A percentile compares a stretch with the other conserved stretches of the same genome.
Evolutionary conservation across 164 flowering plant species (phyloP).

Genomic region (Kingdonia uniflora): DNA sequence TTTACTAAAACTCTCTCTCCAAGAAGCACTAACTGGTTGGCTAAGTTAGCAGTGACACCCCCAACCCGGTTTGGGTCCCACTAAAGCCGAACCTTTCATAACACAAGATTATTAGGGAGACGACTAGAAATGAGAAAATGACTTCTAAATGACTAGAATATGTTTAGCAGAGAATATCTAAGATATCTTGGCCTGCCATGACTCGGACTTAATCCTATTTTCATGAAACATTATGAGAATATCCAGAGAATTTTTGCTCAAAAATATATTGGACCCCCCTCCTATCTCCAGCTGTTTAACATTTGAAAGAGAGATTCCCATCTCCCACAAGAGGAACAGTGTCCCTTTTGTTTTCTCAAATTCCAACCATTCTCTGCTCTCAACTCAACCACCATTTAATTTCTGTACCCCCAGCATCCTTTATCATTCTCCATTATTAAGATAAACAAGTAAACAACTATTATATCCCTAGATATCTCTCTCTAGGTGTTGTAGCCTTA

Average conservation of each 20-base stretch:
- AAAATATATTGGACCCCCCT: too few relatives aligned
- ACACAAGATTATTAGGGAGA: too few relatives aligned
- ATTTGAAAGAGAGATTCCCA: not conserved
- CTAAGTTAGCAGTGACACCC: too few relatives aligned
- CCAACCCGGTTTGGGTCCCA: too few relatives aligned
- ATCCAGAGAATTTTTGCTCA: not conserved
- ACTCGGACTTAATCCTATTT: constrained; percentile 16
- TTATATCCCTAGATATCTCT: constrained; percentile 9
- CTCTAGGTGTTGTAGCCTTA: constrained; percentile 7
- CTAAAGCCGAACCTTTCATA: too few relatives aligned
- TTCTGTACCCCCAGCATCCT: constrained; percentile 1
- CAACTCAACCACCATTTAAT: constrained; percentile 15
- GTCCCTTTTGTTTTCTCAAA: constrained; percentile 35
- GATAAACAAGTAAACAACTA: constrained; percentile 6
- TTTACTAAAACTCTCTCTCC: too few relatives aligned
- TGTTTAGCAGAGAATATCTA: too few relatives aligned
- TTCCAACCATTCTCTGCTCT: constrained; percentile 34
- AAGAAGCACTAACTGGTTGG: too few relatives aligned
- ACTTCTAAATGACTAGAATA: too few relatives aligned
- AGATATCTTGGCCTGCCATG: constrained; percentile 23
- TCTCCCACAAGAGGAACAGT: constrained; percentile 18
- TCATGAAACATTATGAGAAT: constrained; percentile 23
- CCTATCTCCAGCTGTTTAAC: too few relatives aligned
- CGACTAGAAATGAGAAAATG: too few relatives aligned
- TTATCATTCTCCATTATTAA: constrained; percentile 13